Conservation (phyloP, 1,139 yeast genomes). For the Hemisphaericaspora subhashii region DNA sequence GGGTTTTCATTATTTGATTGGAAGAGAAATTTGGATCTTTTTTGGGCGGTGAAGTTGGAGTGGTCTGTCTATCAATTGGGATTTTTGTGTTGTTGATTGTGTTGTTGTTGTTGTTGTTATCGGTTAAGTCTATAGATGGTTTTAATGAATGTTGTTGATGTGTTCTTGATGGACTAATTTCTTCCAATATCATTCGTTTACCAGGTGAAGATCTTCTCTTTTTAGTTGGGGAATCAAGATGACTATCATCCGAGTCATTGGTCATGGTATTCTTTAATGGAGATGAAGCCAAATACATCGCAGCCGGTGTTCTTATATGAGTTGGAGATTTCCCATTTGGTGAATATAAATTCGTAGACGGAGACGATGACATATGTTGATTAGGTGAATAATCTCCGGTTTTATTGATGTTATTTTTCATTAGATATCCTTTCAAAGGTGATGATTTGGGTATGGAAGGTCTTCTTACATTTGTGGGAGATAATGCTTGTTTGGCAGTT, state of each 20-base stretch:
- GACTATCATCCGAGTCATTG: conserved; percentile 14
- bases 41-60: conserved; percentile 37
- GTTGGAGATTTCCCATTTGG: conserved; percentile 46
- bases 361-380: conserved; percentile 24
- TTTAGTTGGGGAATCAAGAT: conserved; percentile 35
- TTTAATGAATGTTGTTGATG: conserved; percentile 24
- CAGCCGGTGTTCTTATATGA: conserved; percentile 40
- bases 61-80: conserved; percentile 28
- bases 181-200: conserved; percentile 40
- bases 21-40: conserved; percentile 17
- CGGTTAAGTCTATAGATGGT: conserved; percentile 38
- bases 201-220: conserved; percentile 27
- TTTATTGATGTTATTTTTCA: conserved; percentile 3
- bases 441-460: conserved; percentile 22
- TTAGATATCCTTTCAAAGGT: conserved; percentile 29
- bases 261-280: conserved; percentile 29
- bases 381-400: conserved; percentile 16
- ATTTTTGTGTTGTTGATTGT: conserved; percentile 7
- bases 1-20: conserved; percentile 33
- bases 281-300: conserved; percentile 33
- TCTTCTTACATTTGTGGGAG: conserved; percentile 23
- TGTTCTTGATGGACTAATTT: conserved; percentile 30
- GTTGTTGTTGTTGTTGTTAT: conserved; percentile 12
- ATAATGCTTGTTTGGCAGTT: conserved; percentile 43
- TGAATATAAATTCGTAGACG: conserved; percentile 39